Evolutionary conservation across 148 eudicot genomes (phyloP).

Genomic region (Cornus kousa): DNA sequence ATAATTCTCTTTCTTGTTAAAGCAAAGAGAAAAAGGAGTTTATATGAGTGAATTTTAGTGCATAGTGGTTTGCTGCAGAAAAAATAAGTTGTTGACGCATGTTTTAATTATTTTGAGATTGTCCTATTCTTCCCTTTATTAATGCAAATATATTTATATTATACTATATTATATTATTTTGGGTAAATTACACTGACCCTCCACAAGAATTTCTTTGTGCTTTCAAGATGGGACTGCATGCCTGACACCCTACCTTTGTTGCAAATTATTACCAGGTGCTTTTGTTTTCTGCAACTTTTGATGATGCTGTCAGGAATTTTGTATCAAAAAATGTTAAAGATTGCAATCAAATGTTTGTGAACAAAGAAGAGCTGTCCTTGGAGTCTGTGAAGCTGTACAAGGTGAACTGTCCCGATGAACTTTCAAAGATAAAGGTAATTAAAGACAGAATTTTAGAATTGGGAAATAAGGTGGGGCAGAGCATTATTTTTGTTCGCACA

Average conservation of each 20-base stretch:
- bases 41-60: too few species aligned
- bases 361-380: conserved; percentile 81
- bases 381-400: conserved; percentile 86
- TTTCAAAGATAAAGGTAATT: conserved; percentile 61
- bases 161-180: too few species aligned
- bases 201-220: background rate
- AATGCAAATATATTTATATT: too few species aligned
- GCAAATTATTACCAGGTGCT: conserved; percentile 55
- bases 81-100: too few species aligned
- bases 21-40: too few species aligned
- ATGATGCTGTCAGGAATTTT: conserved; percentile 63
- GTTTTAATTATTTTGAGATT: too few species aligned
- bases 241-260: background rate
- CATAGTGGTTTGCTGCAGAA: too few species aligned
- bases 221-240: background rate
- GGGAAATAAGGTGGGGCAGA: conserved; percentile 83
- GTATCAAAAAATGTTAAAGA: conserved; percentile 57
- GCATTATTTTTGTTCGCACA: conserved; percentile 78
- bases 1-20: too few species aligned
- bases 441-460: conserved; percentile 75
- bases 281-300: conserved; percentile 86
- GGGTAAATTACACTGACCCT: too few species aligned
- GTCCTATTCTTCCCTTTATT: too few species aligned
- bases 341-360: conserved; percentile 78
- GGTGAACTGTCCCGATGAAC: conserved; percentile 78